Evolutionary conservation across 108 stramenopile species (phyloP), one percentile per base, ranked within the genome.

Genomic region (Stephanodiscus minutulus): DNA sequence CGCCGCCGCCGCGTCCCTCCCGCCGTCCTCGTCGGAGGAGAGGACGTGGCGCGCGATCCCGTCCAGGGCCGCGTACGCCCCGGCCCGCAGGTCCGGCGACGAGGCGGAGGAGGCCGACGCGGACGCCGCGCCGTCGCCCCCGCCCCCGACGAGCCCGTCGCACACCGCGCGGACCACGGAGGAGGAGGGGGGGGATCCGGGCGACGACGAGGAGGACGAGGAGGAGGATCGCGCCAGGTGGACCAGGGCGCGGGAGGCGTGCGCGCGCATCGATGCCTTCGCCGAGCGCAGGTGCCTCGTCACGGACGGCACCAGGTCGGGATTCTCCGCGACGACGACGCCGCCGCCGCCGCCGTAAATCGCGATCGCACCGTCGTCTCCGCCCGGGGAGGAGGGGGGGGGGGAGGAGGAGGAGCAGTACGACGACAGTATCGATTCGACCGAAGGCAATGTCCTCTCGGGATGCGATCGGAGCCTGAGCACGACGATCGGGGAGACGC

Each of bases 11-110:
- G 12, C 61, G 21, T 53, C 28, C 24, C 7, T 53, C 24, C 7
- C 48, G 54, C 44, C 59, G 21, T 28, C 39, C 6, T 29, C n/a
- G 22, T 22, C 6, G 8, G 8, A 24, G 31, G 41, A 33, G 20
- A 68, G 39, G 50, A 75, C 44, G 55, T 41, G 57, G 5, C 44
- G 33, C 21, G 79, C 74, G 61, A 80, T 72, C 28, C 69, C 72
- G 21, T 72, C 78, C 56, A 85, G 65, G 0, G 73, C 77, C 17
- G 47, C 57, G 68, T 85, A 85, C 6, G 66, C 85, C 46, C 70
- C 79, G 15, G 59, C 47, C 24, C 85, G 73, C 39, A 76, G 56
- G 5, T 85, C 85, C 53, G 63, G 35, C 0, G 75, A 76, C n/a
- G 81, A 72, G 46, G 77, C 36, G n/a, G 49, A 17, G 18, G 43